Base-by-base conservation (phyloP, 305 asterid genomes). In the Petunia hybrid region DNA sequence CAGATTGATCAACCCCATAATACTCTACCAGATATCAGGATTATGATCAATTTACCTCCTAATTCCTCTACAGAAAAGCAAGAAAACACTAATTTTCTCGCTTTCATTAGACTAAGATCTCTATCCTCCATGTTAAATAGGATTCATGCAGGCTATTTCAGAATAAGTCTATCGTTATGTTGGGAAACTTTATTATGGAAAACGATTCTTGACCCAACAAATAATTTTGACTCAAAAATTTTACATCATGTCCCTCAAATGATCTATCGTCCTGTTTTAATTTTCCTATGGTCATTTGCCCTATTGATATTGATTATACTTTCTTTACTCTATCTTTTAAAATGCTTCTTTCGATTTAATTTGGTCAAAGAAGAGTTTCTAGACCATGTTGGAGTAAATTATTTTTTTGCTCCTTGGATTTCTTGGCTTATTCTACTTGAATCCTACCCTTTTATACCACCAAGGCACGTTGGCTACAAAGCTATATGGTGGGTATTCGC, bases 341-440 rank as follows among this genome's bases (percentile, higher is more conserved):
- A 77, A 53, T 91, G 95, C 88, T 6, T 88, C 43, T 81, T 90
- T 62, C 82, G 80, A 5, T 91, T 92, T 81, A 39, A 42, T 53
- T 73, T 75, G 82, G 87, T 92, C 3, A 85, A 82, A 14, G 82
- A 77, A 1, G 95, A 92, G 76, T 92, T 91, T 85, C 80, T 69
- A 73, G 90, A 90, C 85, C 92, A 85, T 22, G 83, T 92, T 2
- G 95, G 95, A 2, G 95, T 91, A 0, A 92, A 92, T 73, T 92
- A 91, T 83, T 88, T 92, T 1, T 92, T 89, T 62, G 94, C 94
- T 80, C 95, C 95, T 0, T 92, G 94, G 94, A 91, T 92, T 4
- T 91, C 95, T 0, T 92, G 95, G 97, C 91, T 92, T 0, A 74
- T 91, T 0, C 8, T 92, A 5, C 90, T 92, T 7, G 92, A 92